phyloP scores from a whole-genome alignment of 2,329 filamentous ascomycete genomes.

The Epichloe sibirici region DNA sequence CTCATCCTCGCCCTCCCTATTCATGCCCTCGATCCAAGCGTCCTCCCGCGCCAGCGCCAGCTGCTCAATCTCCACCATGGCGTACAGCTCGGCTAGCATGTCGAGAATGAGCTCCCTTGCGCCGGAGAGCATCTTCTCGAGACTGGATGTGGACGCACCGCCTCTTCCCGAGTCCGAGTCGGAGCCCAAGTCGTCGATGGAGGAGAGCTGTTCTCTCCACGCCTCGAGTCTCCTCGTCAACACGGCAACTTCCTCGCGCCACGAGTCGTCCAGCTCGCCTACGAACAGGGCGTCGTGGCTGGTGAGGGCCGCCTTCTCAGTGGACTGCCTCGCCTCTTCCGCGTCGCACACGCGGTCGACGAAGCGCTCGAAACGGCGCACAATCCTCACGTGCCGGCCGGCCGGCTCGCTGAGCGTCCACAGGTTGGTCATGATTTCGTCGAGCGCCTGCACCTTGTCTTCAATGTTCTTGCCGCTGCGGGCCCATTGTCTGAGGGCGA shows the following conservation, averaged over 20 bases:
- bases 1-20: slow-evolving; percentile 28
- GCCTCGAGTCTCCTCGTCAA: slow-evolving; percentile 42
- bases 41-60: slow-evolving; percentile 44
- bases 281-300: slow-evolving; percentile 31
- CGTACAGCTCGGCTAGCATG: slow-evolving; percentile 50
- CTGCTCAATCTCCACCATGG: slow-evolving; percentile 50
- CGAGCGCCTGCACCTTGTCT: slow-evolving; percentile 45
- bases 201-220: slow-evolving; percentile 36
- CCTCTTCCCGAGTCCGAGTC: slow-evolving; percentile 5
- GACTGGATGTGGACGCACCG: slow-evolving; percentile 18
- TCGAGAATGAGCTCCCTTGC: slow-evolving; percentile 38
- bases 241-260: slow-evolving; percentile 45
- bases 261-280: slow-evolving; percentile 40
- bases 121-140: slow-evolving; percentile 35
- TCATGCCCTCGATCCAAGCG: slow-evolving; percentile 45
- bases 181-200: slow-evolving; percentile 24
- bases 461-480: slow-evolving; percentile 28
- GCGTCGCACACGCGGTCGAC: slow-evolving; percentile 33
- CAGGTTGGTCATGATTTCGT: slow-evolving; percentile 42
- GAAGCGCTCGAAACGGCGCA: slow-evolving; percentile 50
- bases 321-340: slow-evolving; percentile 30
- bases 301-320: slow-evolving; percentile 15
- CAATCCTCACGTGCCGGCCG: slow-evolving; percentile 42
- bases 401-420: slow-evolving; percentile 44
- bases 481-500: slow-evolving; percentile 41